Base-by-base conservation (phyloP, 73 alveolate species). In the Paramecium tetraurelia region DNA sequence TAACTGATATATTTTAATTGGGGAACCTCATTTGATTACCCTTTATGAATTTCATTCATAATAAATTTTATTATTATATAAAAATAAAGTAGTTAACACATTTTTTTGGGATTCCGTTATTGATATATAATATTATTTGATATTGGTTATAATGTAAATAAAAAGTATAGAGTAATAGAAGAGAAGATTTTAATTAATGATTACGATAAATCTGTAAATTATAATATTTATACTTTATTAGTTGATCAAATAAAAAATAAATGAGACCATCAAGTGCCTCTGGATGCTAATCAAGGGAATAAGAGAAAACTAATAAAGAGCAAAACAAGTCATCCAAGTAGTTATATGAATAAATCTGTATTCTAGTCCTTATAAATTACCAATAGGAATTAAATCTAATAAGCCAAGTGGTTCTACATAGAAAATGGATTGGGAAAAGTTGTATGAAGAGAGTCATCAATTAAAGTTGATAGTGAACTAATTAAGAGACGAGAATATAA, bases 201-300 rank as follows among this genome's bases (percentile, higher is more conserved):
- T 12, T 48, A 48, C 12, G 59, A 14, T 14, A 48, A 48, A 48
- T 48, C 21, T 14, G 24, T 3, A 53, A 18, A 53, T 53, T 53
- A 53, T 53, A 53, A 53, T 53, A 53, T 53, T 18, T 18, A 18
- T 53, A 53, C 69, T 53, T 53, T 3, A 18, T 53, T 53, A 53
- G 69, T 53, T 53, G 18, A 16, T 5, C 31, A 53, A 53, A 53
- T 18, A 53, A 16, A 18, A 53, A 53, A 53, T 18, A 18, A 53
- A 53, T 53, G 69, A 63, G 84, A 63, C 84, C 84, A 11, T 63
- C 84, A 63, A 63, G 84, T 63, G 84, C 84, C 6, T 63, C 84
- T 31, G 84, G 84, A 12, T 63, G 50, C 11, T 63, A 63, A 63
- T 53, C 69, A 53, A 53, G 69, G 7, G 69, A 33, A 63, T 27